These are phyloP conservation scores for Ramularia endophylla DNA, from an alignment of 2,329 filamentous ascomycete species.

Conservation along the genomic window DNA sequence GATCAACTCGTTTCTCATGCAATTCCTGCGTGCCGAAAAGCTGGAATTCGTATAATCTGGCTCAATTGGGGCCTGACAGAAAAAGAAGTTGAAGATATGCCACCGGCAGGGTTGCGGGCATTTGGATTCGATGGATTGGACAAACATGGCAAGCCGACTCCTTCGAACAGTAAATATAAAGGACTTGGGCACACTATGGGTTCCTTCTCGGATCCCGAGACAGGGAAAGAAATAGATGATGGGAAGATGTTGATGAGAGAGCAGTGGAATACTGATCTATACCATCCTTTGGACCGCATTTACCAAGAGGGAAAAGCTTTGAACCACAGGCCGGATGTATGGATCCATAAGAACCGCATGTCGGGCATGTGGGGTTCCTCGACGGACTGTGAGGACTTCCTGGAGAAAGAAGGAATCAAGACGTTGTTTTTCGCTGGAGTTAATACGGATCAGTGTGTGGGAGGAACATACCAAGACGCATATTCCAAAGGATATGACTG, in stretches of 20 bases:
- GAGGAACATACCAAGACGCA: constrained; percentile 51
- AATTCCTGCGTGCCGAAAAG: constrained; percentile 44
- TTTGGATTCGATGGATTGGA: constrained; percentile 39
- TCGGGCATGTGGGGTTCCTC: constrained; percentile 49
- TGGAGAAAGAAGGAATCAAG: constrained; percentile 37
- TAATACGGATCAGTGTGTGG: constrained; percentile 58
- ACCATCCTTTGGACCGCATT: constrained; percentile 39
- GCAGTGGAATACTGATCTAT: constrained; percentile 53
- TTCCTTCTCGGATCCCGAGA: constrained; percentile 27
- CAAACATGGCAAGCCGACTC: constrained; percentile 18
- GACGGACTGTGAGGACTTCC: constrained; percentile 39
- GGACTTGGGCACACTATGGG: constrained; percentile 31
- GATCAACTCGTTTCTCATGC: constrained; percentile 38
- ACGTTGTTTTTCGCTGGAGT: constrained; percentile 55
- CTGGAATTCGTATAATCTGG: constrained; percentile 49
- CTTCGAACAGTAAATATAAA: constrained; percentile 23
- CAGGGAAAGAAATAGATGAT: constrained; percentile 37
- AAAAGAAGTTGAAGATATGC: constrained; percentile 46
- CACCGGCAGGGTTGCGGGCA: constrained; percentile 43
- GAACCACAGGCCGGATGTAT: constrained; percentile 38
- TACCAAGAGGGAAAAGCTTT: constrained; percentile 29
- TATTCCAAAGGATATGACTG: constrained; percentile 52
- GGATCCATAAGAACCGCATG: constrained; percentile 54
- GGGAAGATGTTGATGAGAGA: constrained; percentile 47
- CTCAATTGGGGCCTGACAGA: constrained; percentile 54